Evolutionary conservation across 208 protist species (phyloP), one percentile per base, ranked within the genome.

Genomic region (Phytomonas francai): DNA sequence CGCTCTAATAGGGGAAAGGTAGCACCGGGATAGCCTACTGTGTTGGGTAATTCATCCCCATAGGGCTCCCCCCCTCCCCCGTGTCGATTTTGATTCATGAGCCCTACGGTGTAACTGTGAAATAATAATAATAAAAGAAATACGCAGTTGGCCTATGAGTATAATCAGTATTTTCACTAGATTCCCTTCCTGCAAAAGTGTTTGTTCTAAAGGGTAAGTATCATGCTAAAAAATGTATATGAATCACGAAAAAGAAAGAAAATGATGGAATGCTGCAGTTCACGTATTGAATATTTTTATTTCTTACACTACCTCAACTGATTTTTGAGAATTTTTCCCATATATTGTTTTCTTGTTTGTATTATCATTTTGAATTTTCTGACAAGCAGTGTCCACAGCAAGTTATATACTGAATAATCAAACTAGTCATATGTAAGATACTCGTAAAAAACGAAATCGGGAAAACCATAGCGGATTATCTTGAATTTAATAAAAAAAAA

Each of bases 401-500:
- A 57, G 14, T 32, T 3, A 27, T 11, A 22, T n/a, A 57, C 22
- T 22, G 33, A 12, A 14, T 36, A 59, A 60, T 1, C 39, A 28
- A 69, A 42, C 29, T 30, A 45, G 31, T 49, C 27, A 69, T 31
- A n/a, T 7, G 8, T 27, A 12, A 33, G 3, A 32, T 14, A 36
- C 28, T 59, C 14, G 45, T 45, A 71, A 62, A 65, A 59, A 62
- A 63, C 51, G 54, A 49, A 42, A 25, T 4, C 62, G 9, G 32
- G 9, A 19, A 27, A 36, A 54, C 12, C 6, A 63, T 59, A 33
- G 51, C 12, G 67, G 19, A 45, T 14, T 7, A 14, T 45, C 9
- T 45, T 14, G 39, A 45, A 14, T 45, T 45, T 36, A 33, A 42
- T 19, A 49, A 6, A 3, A 25, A 36, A 63, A 31, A 65, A 60